Evolutionary conservation across 2,329 filamentous ascomycete genomes (phyloP).

Genomic region (Aspergillus tamarii): DNA sequence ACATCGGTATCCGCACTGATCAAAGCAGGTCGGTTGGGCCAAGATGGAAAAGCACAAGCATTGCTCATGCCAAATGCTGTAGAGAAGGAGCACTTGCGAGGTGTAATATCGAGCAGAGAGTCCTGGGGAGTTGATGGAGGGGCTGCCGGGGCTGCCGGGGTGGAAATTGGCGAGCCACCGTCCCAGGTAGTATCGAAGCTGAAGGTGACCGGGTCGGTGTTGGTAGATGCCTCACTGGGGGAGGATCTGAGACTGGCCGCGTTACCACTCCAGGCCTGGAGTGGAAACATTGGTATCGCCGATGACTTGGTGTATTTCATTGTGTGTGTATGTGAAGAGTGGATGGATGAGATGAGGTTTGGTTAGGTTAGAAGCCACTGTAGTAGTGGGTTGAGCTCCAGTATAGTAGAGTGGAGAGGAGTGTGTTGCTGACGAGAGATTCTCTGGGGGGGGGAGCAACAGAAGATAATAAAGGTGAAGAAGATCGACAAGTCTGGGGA

Average conservation of each 20-base stretch:
- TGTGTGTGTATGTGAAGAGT: neutral
- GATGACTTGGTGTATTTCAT: constrained; percentile 12
- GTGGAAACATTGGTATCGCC: constrained; percentile 23
- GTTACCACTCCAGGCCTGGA: constrained; percentile 27
- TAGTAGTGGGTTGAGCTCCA: neutral
- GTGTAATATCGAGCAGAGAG: constrained; percentile 44
- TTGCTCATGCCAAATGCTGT: constrained; percentile 42
- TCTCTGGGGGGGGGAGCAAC: neutral
- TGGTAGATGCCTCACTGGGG: constrained; percentile 25
- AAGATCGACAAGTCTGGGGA: constrained; percentile 6
- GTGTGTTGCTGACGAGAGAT: constrained; percentile 1
- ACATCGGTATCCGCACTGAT: constrained; percentile 35
- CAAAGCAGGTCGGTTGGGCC: constrained; percentile 47
- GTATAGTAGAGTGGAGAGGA: neutral
- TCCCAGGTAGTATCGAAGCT: constrained; percentile 30
- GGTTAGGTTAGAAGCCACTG: neutral
- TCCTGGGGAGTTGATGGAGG: constrained; percentile 44
- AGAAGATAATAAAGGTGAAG: constrained; percentile 2
- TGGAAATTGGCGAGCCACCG: constrained; percentile 26
- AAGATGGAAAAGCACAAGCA: constrained; percentile 48
- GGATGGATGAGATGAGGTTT: constrained; percentile 7
- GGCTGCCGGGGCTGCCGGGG: constrained; percentile 44
- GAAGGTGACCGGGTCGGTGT: constrained; percentile 23
- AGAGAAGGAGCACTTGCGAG: constrained; percentile 48
- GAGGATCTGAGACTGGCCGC: constrained; percentile 26